Percentiles rank a stretch among this genome's conserved stretches.
phyloP scores from a whole-genome alignment of 2,329 filamentous ascomycete species.

The Fusarium sambucinum region DNA sequence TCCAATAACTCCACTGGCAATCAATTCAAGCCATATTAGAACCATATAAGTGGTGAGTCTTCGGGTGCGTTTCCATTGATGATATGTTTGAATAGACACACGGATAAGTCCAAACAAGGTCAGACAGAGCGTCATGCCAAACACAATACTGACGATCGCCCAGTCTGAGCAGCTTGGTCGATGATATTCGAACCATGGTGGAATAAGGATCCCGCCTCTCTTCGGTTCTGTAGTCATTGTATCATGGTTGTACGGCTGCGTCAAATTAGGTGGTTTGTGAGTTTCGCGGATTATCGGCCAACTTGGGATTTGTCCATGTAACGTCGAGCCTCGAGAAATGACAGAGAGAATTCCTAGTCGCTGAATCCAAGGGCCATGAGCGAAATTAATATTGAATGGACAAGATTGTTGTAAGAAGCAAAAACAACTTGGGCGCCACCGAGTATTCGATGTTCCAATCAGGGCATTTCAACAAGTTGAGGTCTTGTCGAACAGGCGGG shows the following conservation, averaged over 20 bases:
- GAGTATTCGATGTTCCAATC: conserved; percentile 16
- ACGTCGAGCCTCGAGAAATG: background rate
- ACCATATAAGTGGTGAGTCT: conserved; percentile 54
- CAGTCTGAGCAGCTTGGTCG: conserved; percentile 48
- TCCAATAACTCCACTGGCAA: conserved; percentile 52
- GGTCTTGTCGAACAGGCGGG: conserved; percentile 20
- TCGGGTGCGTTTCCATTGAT: conserved; percentile 50
- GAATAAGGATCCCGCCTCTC: conserved; percentile 38
- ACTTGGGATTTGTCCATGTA: background rate
- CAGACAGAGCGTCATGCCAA: conserved; percentile 55
- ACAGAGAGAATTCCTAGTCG: background rate
- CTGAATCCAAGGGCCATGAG: background rate
- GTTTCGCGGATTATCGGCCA: background rate
- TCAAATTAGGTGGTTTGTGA: background rate
- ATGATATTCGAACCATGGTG: conserved; percentile 43
- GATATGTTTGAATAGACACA: conserved; percentile 52
- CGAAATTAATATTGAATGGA: conserved; percentile 8
- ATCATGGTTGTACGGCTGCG: conserved; percentile 32
- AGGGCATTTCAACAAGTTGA: conserved; percentile 22
- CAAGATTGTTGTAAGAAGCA: conserved; percentile 24
- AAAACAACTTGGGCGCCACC: conserved; percentile 16
- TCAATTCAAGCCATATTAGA: conserved; percentile 57
- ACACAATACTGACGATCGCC: conserved; percentile 53
- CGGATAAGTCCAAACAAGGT: conserved; percentile 52
- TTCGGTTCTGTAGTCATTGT: conserved; percentile 47